Base-by-base conservation (phyloP, 345 rosid genomes). In the Syzygium grande region DNA sequence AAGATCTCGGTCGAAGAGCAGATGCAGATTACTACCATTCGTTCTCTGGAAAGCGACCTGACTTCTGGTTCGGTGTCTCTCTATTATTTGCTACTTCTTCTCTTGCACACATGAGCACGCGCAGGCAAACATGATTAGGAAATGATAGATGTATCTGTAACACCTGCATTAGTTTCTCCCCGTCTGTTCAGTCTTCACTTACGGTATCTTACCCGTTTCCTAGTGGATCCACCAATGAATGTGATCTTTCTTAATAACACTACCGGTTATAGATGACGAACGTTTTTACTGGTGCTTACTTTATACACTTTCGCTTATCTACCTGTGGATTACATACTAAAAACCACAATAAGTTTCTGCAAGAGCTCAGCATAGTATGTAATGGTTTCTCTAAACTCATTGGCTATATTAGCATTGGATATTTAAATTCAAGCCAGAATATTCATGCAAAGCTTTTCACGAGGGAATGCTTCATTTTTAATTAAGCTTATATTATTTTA, bases 1-100 rank as follows among this genome's bases (percentile, higher is more conserved):
- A 94, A 94, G 92, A 90, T 91, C 85, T 93, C 98, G 11, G 94
- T 91, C 23, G 95, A 97, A 84, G 98, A 95, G 93, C 97, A 96
- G 84, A 89, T 87, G 92, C 97, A 85, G 84, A 86, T 93, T 86
- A 87, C 96, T 11, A 93, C 95, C 43, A 92, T 94, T 90, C 93
- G 89, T 83, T 88, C 95, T 53, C 65, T 95, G 90, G 94, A 95
- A 85, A 92, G 89, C 68, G 98, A 96, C 87, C 92, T 95, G 84
- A 79, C 85, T 58, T 93, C 91, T 59, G 94, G 97, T 96, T 27
- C 17, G 34, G 25, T 84, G 12, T 34, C 13, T 56, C 22, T 52
- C 16, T 86, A 21, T 34, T 30, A 43, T 61, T 83, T 84, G 19
- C 61, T 87, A n/a, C 38, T 29, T 52, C 19, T 85, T 23, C 53